Percentiles rank a stretch among this genome's conserved stretches.
These are phyloP conservation scores for Globisporangium megalacanthum DNA, from an alignment of 352 stramenopile species.

Conservation along the genomic window DNA sequence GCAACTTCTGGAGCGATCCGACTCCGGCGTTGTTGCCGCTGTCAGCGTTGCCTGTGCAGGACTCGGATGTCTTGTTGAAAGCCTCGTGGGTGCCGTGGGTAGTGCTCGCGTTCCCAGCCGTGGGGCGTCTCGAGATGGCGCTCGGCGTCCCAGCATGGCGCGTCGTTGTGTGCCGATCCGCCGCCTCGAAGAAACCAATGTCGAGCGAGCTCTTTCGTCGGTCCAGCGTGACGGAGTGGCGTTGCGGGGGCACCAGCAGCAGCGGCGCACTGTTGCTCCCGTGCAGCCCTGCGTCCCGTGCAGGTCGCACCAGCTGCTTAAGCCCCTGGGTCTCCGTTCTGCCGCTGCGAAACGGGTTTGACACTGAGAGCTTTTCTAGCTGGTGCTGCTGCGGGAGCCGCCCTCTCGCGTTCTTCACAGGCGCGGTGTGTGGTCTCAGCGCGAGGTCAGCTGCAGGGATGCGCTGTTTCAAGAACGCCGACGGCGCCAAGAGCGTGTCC, in stretches of 20 bases:
- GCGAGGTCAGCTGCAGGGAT: conserved; percentile 26
- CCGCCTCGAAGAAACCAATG: conserved; percentile 39
- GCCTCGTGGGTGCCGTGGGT: too few relatives aligned
- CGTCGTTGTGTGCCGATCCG: conserved; percentile 27
- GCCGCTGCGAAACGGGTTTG: conserved; percentile 5
- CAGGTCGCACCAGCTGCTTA: too few relatives aligned
- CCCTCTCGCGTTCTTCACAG: not conserved
- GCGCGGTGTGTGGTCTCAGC: conserved; percentile 43
- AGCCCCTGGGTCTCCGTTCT: not conserved
- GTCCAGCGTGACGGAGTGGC: not conserved
- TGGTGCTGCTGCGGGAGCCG: conserved; percentile 4
- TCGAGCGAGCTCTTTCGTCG: conserved; percentile 39
- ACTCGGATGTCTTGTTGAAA: too few relatives aligned
- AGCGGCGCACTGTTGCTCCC: conserved; percentile 4
- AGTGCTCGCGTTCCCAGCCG: too few relatives aligned
- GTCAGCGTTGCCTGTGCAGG: not conserved
- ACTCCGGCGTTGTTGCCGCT: conserved; percentile 5
- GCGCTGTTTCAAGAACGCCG: conserved; percentile 46
- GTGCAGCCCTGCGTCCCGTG: not conserved
- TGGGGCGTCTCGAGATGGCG: too few relatives aligned
- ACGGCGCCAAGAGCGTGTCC: conserved; percentile 27
- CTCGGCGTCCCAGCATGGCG: not conserved
- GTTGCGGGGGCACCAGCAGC: not conserved
- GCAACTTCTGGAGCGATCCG: conserved; percentile 38
- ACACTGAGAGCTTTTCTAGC: conserved; percentile 2